phyloP scores from a whole-genome alignment of 78 protist species.

The Polysphondylium violaceum region DNA sequence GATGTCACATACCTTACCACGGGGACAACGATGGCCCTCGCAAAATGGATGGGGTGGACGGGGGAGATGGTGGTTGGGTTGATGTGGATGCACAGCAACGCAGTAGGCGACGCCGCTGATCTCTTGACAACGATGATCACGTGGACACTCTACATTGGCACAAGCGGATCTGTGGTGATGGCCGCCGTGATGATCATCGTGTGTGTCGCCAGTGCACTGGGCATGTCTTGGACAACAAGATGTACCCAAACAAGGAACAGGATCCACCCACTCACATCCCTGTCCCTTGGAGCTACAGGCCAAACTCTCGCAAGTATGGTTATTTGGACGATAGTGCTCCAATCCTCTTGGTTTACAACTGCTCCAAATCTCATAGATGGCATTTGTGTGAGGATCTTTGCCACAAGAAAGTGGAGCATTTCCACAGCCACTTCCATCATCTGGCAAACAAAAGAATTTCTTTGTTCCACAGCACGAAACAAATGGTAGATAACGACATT shows the following conservation, averaged over 20 bases:
- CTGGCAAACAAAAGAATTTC: slow-evolving; percentile 26
- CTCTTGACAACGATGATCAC: slow-evolving; percentile 10
- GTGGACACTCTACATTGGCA: slow-evolving; percentile 20
- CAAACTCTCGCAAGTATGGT: slow-evolving; percentile 29
- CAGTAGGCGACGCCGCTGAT: not conserved
- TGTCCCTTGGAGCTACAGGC: not conserved
- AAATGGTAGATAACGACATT: slow-evolving; percentile 23
- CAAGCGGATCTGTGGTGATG: not conserved
- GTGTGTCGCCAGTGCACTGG: not conserved
- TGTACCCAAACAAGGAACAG: slow-evolving; percentile 48
- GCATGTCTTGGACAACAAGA: slow-evolving; percentile 60
- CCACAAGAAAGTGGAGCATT: not conserved
- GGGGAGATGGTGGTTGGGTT: slow-evolving; percentile 30
- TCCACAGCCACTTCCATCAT: slow-evolving; percentile 23
- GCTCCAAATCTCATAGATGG: slow-evolving; percentile 38
- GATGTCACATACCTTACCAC: not conserved
- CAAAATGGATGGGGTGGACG: not conserved
- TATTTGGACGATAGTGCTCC: not conserved
- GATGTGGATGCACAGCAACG: not conserved
- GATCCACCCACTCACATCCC: slow-evolving; percentile 43
- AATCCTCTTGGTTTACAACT: not conserved
- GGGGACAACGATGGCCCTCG: not conserved
- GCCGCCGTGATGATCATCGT: not conserved
- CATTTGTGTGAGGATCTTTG: not conserved
- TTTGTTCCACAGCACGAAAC: slow-evolving; percentile 57